Evolutionary conservation across 2,329 filamentous ascomycete species (phyloP), one percentile per base, ranked within the genome.

Genomic region (Alternaria brassicicola): DNA sequence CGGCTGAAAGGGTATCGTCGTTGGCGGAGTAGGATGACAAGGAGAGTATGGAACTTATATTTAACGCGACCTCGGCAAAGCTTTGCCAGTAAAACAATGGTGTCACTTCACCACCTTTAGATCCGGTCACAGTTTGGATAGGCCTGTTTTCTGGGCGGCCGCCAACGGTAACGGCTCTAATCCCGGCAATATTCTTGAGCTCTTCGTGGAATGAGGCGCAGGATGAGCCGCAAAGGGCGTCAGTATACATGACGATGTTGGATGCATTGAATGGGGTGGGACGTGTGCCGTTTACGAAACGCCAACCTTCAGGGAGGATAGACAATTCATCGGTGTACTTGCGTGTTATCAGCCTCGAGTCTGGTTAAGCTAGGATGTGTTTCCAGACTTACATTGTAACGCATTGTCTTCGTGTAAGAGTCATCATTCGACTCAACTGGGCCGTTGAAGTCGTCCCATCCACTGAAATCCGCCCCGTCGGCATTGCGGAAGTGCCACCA

Each of bases 41-140:
- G n/a, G 50, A 45, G 28, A 67, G 36, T 0, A 19, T 3, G 2
- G 55, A 45, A 12, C 65, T 63, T 9, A 66, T 36, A 52, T 72
- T 66, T 23, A 71, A 57, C 2, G 66, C 49, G 8, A 28, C 23
- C 10, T 53, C 30, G n/a, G 67, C 71, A 46, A 54, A 65, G 3
- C 51, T 19, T 17, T 66, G 61, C 48, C 71, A 66, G 5, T 42
- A 30, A 30, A 51, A 41, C 17, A 73, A 50, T 13, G 67, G 62
- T 23, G 65, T 62, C 38, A 74, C 69, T 65, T 76, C 74, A 3
- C 76, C 72, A 26, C 87, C 88, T 65, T 88, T 86, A 41, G 84
- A 82, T 23, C 87, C 88, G 6, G 86, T 85, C 25, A 88, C 80
- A 4, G 81, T 83, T 77, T 89, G 86, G 78, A 89, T 89, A 1